Base-by-base conservation (phyloP, 805 yeast genomes). In the Nakazawaea anatomiae region DNA sequence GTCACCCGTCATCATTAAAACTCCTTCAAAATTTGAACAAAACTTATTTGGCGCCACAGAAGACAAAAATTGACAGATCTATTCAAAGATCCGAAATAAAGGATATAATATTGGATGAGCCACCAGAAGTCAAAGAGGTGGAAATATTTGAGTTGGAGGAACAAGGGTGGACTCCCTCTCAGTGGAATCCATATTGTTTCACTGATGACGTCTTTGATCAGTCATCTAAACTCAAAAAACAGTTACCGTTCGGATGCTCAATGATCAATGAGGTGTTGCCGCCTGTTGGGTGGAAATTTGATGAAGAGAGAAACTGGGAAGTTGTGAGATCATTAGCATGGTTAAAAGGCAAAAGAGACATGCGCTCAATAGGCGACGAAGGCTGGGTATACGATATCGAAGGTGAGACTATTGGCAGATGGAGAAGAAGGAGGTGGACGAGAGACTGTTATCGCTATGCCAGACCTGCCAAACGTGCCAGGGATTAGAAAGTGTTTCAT, bases 111-210 rank as follows among this genome's bases (percentile, higher is more conserved):
- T 75, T 84, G 28, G 95, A 88, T 60, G 89, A 83, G 52, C 68
- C 76, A 0, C 85, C 89, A 0, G 83, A 82, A 45, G 63, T 69
- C 0, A 70, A 80, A 42, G 63, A 69, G n/a, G 90, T 88, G 6
- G 95, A 90, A 60, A 71, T 91, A 1, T 91, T 75, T 63, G 96
- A 90, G 64, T 73, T 90, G 28, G 87, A 87, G 61, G 73, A 76
- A 42, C 85, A 76, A 57, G 86, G 86, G 39, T 65, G 80, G 29
- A 75, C 85, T 2, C 77, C 82, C 0, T 69, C 74, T 6, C 73
- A 73, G 31, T 90, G 92, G 87, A 72, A 76, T 39, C 77, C 82
- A 31, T 79, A 79, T 60, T 62, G 76, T 27, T 87, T 74, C 60
- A 75, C 92, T 0, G 69, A 70, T 10, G 69, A 70, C 3, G 63